These are phyloP conservation scores for Rhodotorula sp. DNA, from an alignment of 1,284 basidiomycete species.

Conservation along the genomic window DNA sequence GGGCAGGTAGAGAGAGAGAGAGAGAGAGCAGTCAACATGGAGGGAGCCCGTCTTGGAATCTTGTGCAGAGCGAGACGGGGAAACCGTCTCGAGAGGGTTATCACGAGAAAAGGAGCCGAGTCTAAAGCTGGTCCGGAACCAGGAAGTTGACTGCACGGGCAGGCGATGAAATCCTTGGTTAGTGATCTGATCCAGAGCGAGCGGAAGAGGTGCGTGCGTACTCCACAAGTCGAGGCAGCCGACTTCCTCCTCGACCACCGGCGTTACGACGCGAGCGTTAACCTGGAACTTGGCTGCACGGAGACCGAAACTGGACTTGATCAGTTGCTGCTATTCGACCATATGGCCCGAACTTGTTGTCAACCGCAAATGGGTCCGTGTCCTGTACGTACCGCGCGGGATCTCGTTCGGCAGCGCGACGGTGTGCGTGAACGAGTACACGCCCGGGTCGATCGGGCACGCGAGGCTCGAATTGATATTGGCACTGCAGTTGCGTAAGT, in stretches of 20 bases:
- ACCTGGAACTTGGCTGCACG: conserved; percentile 78
- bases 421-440: conserved; percentile 70
- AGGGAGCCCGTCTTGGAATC: neutral
- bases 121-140: conserved; percentile 33
- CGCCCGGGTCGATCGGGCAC: conserved; percentile 72
- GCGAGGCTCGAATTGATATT: conserved; percentile 68
- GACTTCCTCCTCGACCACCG: conserved; percentile 62
- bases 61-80: neutral
- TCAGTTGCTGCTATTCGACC: conserved; percentile 4
- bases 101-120: neutral
- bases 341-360: too few species aligned
- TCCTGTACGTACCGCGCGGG: conserved; percentile 65
- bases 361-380: neutral
- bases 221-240: conserved; percentile 69
- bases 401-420: conserved; percentile 84
- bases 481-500: conserved; percentile 52
- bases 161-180: neutral
- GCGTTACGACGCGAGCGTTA: conserved; percentile 67
- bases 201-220: neutral
- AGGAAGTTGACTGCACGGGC: conserved; percentile 57
- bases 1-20: neutral
- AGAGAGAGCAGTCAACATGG: too few species aligned
- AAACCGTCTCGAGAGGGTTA: neutral
- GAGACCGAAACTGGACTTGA: neutral
- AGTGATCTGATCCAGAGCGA: neutral